phyloP scores from a whole-genome alignment of 2,329 filamentous ascomycete genomes.

The Fusarium sp. region DNA sequence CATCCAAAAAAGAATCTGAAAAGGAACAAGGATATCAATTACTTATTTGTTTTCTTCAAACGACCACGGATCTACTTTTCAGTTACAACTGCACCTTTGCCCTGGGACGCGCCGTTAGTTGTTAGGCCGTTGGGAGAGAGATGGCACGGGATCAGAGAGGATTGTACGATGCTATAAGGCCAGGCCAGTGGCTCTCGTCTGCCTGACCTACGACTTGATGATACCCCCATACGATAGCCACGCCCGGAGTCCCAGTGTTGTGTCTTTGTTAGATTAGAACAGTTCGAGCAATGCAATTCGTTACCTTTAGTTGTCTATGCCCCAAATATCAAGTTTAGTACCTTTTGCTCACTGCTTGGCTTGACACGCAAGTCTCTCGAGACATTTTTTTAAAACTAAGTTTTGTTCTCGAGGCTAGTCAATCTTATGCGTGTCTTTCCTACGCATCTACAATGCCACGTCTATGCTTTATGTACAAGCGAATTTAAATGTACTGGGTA shows the following conservation, averaged over 20 bases:
- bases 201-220: constrained; percentile 44
- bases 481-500: constrained; percentile 30
- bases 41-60: constrained; percentile 29
- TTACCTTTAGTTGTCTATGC: constrained; percentile 1
- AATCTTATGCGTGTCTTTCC: background rate
- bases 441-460: background rate
- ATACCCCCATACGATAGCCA: constrained; percentile 45
- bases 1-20: constrained; percentile 42
- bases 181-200: constrained; percentile 35
- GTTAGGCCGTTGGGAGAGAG: constrained; percentile 27
- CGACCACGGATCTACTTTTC: constrained; percentile 11
- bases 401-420: background rate
- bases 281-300: constrained; percentile 41
- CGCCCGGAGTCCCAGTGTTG: constrained; percentile 42
- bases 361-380: background rate
- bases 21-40: constrained; percentile 45
- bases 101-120: constrained; percentile 17
- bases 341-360: background rate
- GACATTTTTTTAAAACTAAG: background rate
- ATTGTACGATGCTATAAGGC: constrained; percentile 41
- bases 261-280: constrained; percentile 39
- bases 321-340: background rate
- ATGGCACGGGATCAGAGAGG: constrained; percentile 41
- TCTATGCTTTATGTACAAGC: constrained; percentile 26
- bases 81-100: constrained; percentile 15